Conservation (phyloP, 345 rosid genomes). For the Reutealis trisperma region DNA sequence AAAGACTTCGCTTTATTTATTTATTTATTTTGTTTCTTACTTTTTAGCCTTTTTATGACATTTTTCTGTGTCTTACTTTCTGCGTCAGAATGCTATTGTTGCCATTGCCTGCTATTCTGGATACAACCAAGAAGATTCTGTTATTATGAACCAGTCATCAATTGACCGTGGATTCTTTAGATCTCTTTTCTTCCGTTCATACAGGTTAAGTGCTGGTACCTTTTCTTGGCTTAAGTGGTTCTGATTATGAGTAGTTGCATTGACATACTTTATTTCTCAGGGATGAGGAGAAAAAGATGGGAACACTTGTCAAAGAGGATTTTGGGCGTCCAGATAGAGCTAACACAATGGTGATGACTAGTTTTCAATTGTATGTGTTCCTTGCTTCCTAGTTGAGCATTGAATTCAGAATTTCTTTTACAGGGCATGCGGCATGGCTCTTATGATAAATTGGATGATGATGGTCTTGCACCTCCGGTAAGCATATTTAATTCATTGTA, state of each 20-base stretch:
- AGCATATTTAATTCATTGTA: slow-evolving; percentile 26
- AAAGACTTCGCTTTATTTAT: slow-evolving; percentile 25
- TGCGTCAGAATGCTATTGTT: slow-evolving; percentile 87
- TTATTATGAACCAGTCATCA: slow-evolving; percentile 97
- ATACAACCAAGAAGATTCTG: slow-evolving; percentile 99
- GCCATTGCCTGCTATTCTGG: slow-evolving; percentile 98
- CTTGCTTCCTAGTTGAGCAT: slow-evolving; percentile 15
- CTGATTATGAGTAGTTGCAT: background rate
- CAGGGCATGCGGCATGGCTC: slow-evolving; percentile 99
- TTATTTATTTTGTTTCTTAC: background rate
- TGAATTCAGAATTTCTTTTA: slow-evolving; percentile 21
- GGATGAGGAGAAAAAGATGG: slow-evolving; percentile 99
- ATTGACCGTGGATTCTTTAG: slow-evolving; percentile 96
- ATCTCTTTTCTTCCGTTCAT: slow-evolving; percentile 92
- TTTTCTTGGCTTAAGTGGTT: background rate
- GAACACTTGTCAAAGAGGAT: slow-evolving; percentile 96
- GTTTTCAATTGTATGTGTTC: background rate
- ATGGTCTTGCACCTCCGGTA: slow-evolving; percentile 99
- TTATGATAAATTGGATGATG: slow-evolving; percentile 93
- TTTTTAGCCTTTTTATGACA: slow-evolving; percentile 1
- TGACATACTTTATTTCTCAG: slow-evolving; percentile 38
- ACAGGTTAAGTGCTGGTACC: slow-evolving; percentile 48
- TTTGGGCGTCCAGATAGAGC: slow-evolving; percentile 93
- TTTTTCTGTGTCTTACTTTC: slow-evolving; percentile 4
- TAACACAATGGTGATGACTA: slow-evolving; percentile 67